Evolutionary conservation across 257 asterid genomes (phyloP), one percentile per base, ranked within the genome.

Genomic region (Capsicum pubescens): DNA sequence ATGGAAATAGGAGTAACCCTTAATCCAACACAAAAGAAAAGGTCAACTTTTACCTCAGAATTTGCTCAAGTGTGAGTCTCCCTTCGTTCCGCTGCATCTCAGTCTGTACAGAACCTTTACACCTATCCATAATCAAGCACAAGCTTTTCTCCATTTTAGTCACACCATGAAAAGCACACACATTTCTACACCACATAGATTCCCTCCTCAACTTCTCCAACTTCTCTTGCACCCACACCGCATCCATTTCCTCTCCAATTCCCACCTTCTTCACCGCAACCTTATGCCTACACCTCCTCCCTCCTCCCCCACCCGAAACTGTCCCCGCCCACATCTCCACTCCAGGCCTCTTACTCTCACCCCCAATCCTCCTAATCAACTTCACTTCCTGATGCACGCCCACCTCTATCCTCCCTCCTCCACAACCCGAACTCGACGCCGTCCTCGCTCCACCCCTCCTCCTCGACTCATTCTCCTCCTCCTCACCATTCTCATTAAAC

Each of bases 101-200:
- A 0, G 98, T 93, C 85, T 86, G 94, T 13, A 96, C 89, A 12
- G 99, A 93, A 58, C 99, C 99, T 79, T 90, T 90, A 84, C 98
- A 93, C 92, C 93, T 92, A 88, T 96, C 97, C 98, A 93, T 92
- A 79, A 96, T 93, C 90, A 96, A 88, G 84, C 95, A 94, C 85
- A 96, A 90, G 87, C 92, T 90, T 59, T 87, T 87, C n/a, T 85
- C 89, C 87, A 93, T 69, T 89, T 90, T 92, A 9, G 88, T 91
- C 10, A 90, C 92, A 66, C 99, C 99, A 77, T 96, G 99, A 80
- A 96, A 96, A 81, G 95, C 91, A 89, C 98, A 96, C 60, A 96
- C 98, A 89, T 93, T 96, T 77, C 98, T 88, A 87, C 99, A 96
- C 98, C 98, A 96, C 97, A 93, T 92, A 1, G 98, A 90, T 82